Evolutionary conservation across 23 red algal species (phyloP), one percentile per base, ranked within the genome.

Genomic region (Gracilariopsis chorda): DNA sequence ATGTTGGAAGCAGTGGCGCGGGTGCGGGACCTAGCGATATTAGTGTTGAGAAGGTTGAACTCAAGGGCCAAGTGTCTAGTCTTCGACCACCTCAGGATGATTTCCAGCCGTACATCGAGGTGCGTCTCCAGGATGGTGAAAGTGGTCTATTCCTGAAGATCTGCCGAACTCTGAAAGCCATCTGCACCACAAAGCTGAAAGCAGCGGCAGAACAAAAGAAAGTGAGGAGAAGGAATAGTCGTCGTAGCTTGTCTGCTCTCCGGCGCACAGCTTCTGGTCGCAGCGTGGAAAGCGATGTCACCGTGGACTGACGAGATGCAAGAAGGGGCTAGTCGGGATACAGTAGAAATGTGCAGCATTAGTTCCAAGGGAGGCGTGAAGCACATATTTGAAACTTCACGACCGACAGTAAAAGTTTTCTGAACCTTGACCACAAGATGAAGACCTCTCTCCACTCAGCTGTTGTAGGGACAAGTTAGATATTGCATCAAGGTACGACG

Each of bases 141-240:
- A 90, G 86, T 37, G 93, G 84, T 21, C 32, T 92, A 28, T 95
- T 95, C 61, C 71, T 95, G 17, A 78, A 82, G 44, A 86, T 95
- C 17, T 95, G 87, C 47, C 80, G 77, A 4, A 95, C 90, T 61
- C 55, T 95, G 49, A 95, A 95, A 75, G 45, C 84, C 4, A 95
- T 95, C n/a, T 90, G 93, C 56, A 63, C 41, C 28, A 92, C 80
- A 34, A 91, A 90, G 57, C 77, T 95, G 64, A 77, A 46, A n/a
- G 77, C 49, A 29, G 93, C 93, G 34, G 93, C 93, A 16, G 76
- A 85, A 39, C 71, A 80, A 10, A 73, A 95, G 48, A 82, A 52
- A 17, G 60, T 32, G 25, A 36, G 27, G 14, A 76, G 46, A 40
- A 62, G 33, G 6, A 48, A 35, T n/a, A 47, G 13, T 10, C 76